These are phyloP conservation scores for Capsella bursapastoris DNA, from an alignment of 345 rosid genomes.

Conservation along the genomic window DNA sequence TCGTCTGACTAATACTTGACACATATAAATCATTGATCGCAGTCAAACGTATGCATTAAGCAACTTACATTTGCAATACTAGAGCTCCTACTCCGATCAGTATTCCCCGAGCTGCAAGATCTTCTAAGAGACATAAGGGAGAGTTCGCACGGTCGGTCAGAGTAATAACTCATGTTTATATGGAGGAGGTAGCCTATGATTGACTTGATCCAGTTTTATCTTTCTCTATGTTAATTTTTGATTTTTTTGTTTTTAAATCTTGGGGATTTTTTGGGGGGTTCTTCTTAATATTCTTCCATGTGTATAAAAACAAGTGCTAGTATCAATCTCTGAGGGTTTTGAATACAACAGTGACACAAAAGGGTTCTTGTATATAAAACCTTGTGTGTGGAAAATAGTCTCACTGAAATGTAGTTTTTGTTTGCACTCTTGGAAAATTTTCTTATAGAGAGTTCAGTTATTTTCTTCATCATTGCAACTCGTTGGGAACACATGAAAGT, in stretches of 20 bases:
- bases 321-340: slow-evolving; percentile 32
- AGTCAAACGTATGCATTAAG: slow-evolving; percentile 92
- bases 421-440: slow-evolving; percentile 19
- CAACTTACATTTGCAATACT: slow-evolving; percentile 82
- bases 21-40: slow-evolving; percentile 36
- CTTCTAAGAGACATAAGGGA: slow-evolving; percentile 68
- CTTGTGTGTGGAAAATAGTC: slow-evolving; percentile 9
- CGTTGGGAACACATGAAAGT: slow-evolving; percentile 18
- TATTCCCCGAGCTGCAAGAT: slow-evolving; percentile 88
- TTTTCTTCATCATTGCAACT: slow-evolving; percentile 17
- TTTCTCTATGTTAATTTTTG: slow-evolving; percentile 32
- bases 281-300: slow-evolving; percentile 33
- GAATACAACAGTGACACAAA: slow-evolving; percentile 31
- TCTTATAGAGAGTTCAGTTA: background rate
- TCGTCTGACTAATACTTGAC: slow-evolving; percentile 17
- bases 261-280: slow-evolving; percentile 22
- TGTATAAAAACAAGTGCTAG: slow-evolving; percentile 35
- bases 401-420: slow-evolving; percentile 11
- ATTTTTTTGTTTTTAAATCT: slow-evolving; percentile 2
- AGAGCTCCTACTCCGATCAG: slow-evolving; percentile 69
- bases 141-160: slow-evolving; percentile 44
- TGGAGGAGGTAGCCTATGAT: slow-evolving; percentile 36
- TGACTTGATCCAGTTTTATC: slow-evolving; percentile 32
- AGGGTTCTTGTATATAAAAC: slow-evolving; percentile 39
- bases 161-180: slow-evolving; percentile 27